phyloP scores from a whole-genome alignment of 2,329 filamentous ascomycete species.

The Penicillium janthinellum region DNA sequence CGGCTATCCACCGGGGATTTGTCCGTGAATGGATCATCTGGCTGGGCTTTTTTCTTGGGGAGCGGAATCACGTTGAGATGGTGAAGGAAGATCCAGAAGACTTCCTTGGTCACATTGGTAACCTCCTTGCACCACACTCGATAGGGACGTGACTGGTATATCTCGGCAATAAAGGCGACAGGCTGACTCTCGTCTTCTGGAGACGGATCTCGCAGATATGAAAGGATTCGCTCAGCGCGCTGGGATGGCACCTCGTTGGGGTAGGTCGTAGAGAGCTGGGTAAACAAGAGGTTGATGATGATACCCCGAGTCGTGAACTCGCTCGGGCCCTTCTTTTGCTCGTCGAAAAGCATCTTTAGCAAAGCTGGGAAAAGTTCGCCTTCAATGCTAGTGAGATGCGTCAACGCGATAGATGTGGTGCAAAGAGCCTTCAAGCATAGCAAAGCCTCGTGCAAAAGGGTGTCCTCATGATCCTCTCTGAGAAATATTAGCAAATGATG shows the following conservation, averaged over 20 bases:
- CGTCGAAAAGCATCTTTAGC: conserved; percentile 87
- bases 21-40: conserved; percentile 35
- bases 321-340: conserved; percentile 96
- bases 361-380: conserved; percentile 81
- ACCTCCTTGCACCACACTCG: conserved; percentile 93
- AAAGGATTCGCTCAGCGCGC: conserved; percentile 72
- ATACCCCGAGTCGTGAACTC: conserved; percentile 94
- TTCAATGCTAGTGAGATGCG: conserved; percentile 79
- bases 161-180: conserved; percentile 83
- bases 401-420: conserved; percentile 83
- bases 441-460: conserved; percentile 85
- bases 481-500: conserved; percentile 27
- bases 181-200: conserved; percentile 75
- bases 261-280: conserved; percentile 73
- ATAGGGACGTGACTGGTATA: conserved; percentile 84
- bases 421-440: conserved; percentile 92
- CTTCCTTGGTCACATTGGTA: conserved; percentile 90
- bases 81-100: conserved; percentile 99
- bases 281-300: conserved; percentile 85
- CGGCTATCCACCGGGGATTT: conserved; percentile 18
- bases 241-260: conserved; percentile 60
- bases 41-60: conserved; percentile 34
- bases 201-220: conserved; percentile 77
- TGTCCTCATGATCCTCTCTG: conserved; percentile 94
- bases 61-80: conserved; percentile 81